Conservation (phyloP, 352 stramenopile genomes). For the Phytophthora chlamydospora region DNA sequence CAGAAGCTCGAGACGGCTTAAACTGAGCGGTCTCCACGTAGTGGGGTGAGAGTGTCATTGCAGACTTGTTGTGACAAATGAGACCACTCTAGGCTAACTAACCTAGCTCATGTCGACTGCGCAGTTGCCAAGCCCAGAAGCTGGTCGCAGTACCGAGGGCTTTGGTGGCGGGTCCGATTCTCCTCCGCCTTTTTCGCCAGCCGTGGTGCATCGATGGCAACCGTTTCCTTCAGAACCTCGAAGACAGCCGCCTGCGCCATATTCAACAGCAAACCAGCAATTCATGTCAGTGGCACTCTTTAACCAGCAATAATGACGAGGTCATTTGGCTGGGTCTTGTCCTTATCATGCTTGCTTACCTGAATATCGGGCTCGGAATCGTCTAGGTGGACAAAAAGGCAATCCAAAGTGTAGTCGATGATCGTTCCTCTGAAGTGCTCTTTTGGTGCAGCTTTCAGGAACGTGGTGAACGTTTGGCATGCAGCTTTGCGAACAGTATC, state of each 20-base stretch:
- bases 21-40: constrained; percentile 1
- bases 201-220: constrained; percentile 58
- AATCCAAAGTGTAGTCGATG: constrained; percentile 91
- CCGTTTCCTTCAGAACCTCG: constrained; percentile 69
- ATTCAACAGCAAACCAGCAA: constrained; percentile 12
- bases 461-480: constrained; percentile 89
- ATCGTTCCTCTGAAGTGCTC: constrained; percentile 89
- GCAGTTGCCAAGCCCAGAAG: constrained; percentile 52
- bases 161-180: constrained; percentile 76
- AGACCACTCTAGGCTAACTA: constrained; percentile 1
- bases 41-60: constrained; percentile 3
- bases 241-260: constrained; percentile 64
- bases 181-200: constrained; percentile 79
- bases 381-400: constrained; percentile 92
- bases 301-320: background rate
- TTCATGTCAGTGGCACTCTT: constrained; percentile 6
- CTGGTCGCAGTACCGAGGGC: constrained; percentile 74
- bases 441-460: constrained; percentile 84
- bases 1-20: constrained; percentile 54
- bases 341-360: constrained; percentile 35
- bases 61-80: constrained; percentile 11
- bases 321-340: background rate
- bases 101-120: constrained; percentile 30
- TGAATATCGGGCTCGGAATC: constrained; percentile 89
- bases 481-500: constrained; percentile 88